Evolutionary conservation across 2,329 filamentous ascomycete species (phyloP).

Genomic region (Ramichloridium luteum): DNA sequence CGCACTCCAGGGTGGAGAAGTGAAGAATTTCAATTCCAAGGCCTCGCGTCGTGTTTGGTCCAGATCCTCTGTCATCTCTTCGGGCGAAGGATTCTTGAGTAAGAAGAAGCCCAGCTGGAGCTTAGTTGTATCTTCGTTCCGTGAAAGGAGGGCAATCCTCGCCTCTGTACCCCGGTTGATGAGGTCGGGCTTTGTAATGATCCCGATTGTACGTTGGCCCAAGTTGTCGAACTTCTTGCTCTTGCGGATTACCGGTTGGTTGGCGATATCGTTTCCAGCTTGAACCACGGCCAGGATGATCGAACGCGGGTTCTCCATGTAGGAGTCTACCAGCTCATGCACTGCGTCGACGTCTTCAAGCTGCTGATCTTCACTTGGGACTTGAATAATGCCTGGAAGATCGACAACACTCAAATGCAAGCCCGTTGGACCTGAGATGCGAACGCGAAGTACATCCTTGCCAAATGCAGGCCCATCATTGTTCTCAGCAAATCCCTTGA

Average conservation of each 20-base stretch:
- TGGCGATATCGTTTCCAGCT: conserved; percentile 31
- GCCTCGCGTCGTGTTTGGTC: background rate
- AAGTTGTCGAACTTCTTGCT: conserved; percentile 23
- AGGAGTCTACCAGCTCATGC: conserved; percentile 24
- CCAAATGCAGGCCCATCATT: conserved; percentile 4
- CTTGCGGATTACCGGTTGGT: conserved; percentile 31
- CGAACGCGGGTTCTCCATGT: conserved; percentile 26
- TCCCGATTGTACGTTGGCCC: conserved; percentile 21
- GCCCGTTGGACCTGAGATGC: conserved; percentile 11
- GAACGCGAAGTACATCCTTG: conserved; percentile 12
- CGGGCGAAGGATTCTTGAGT: conserved; percentile 17
- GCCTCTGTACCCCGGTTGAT: conserved; percentile 6
- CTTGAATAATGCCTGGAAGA: conserved; percentile 16
- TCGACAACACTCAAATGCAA: conserved; percentile 17
- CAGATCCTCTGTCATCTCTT: conserved; percentile 4
- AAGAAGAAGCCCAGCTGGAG: conserved; percentile 21
- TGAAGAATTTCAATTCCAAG: background rate
- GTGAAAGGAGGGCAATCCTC: conserved; percentile 16
- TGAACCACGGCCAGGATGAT: conserved; percentile 33
- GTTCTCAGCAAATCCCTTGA: conserved; percentile 15
- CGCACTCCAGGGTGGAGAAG: background rate
- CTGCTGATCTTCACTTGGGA: conserved; percentile 20
- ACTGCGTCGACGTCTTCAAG: conserved; percentile 27
- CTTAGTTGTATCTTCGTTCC: conserved; percentile 17
- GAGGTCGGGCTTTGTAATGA: conserved; percentile 25